Evolutionary conservation across 2,329 filamentous ascomycete genomes (phyloP), one percentile per base, ranked within the genome.

Genomic region (Fusarium protoensiforme): DNA sequence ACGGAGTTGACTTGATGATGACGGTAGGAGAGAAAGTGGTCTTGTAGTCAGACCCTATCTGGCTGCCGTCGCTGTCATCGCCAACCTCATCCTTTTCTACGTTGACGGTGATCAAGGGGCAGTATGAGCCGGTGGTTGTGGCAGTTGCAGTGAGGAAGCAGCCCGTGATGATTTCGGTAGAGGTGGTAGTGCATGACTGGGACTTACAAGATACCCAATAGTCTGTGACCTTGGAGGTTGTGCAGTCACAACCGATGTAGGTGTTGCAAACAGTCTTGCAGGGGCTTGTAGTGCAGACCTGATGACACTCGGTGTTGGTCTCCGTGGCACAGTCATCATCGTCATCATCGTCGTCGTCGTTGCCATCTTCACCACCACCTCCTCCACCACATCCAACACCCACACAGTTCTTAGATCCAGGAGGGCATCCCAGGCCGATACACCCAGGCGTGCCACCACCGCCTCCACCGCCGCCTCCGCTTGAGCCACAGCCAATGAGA

Each of bases 221-320:
- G 39, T 69, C 65, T 39, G 65, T 68, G 14, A 64, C 54, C 18
- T n/a, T 18, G 3, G 67, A 68, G 2, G 67, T 69, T 9, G 64
- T 64, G 7, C 65, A 68, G 46, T 69, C 67, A 38, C 64, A 69
- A 27, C 67, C 65, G 2, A 68, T 33, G 11, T 68, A 69, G 5
- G 67, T 68, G 24, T 69, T 69, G 60, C 65, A 69, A 2, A 69
- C 67, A 0, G 67, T 69, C 1, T 38, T 33, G 13, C 67, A 69
- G 2, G 65, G 67, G 2, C 35, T 57, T 18, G 60, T 68, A 2
- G 65, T 69, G 9, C 67, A 69, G 33, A 68, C 64, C 24, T 68
- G 64, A 33, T 68, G 67, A 10, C 65, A 69, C 35, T 60, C 65
- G 16, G 67, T 68, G 48, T 69, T 69, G 22, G 67, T 69, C 35